Evolutionary conservation across 768 basidiomycete genomes (phyloP).

Genomic region (Mycena epipterygia): DNA sequence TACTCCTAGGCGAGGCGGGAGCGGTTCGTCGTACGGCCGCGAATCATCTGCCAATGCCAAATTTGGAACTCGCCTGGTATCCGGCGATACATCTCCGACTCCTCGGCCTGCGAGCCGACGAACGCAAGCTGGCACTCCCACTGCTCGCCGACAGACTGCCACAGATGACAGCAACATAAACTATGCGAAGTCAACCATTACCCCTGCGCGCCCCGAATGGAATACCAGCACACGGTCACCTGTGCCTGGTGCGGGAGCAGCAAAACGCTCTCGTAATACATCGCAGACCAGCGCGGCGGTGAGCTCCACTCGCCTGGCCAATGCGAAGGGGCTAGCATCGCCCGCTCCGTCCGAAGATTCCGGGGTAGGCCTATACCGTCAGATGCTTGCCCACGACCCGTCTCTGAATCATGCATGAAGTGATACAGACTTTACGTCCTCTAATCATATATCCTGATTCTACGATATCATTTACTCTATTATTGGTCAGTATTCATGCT

Average conservation of each 20-base stretch:
- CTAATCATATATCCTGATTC: constrained; percentile 41
- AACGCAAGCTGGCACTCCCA: constrained; percentile 62
- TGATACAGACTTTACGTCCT: constrained; percentile 35
- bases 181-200: constrained; percentile 79
- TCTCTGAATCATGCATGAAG: constrained; percentile 65
- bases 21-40: constrained; percentile 73
- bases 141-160: constrained; percentile 57
- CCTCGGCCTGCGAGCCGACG: constrained; percentile 76
- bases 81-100: constrained; percentile 64
- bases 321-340: constrained; percentile 65
- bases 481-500: constrained; percentile 34
- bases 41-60: constrained; percentile 94
- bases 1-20: constrained; percentile 58
- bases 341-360: constrained; percentile 88
- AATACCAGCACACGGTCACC: constrained; percentile 70
- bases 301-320: constrained; percentile 53
- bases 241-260: constrained; percentile 44
- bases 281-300: constrained; percentile 81
- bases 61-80: constrained; percentile 87
- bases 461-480: constrained; percentile 36
- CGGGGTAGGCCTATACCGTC: constrained; percentile 86
- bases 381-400: constrained; percentile 83
- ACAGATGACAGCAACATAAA: constrained; percentile 74
- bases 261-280: constrained; percentile 77
- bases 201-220: constrained; percentile 73